Evolutionary conservation across 768 basidiomycete genomes (phyloP).

Genomic region (Russula dissimulans): DNA sequence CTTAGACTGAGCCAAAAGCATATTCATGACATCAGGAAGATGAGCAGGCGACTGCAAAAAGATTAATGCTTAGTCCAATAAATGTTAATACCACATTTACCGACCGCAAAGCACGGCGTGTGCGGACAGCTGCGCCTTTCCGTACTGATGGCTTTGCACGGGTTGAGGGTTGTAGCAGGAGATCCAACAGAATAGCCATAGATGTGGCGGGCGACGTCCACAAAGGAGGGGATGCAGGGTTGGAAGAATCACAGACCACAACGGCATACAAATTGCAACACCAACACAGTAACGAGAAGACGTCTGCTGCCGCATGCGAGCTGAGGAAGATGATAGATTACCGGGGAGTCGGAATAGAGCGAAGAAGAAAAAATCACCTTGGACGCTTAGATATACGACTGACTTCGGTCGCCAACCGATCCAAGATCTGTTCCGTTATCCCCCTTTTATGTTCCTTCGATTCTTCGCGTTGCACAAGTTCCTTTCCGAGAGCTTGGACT

Average conservation of each 20-base stretch:
- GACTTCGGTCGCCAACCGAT: slow-evolving; percentile 67
- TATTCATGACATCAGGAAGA: slow-evolving; percentile 42
- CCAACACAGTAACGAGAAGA: slow-evolving; percentile 69
- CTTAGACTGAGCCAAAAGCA: slow-evolving; percentile 45
- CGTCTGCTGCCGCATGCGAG: slow-evolving; percentile 42
- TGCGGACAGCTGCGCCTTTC: slow-evolving; percentile 49
- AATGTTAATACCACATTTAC: slow-evolving; percentile 28
- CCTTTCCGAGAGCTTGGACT: slow-evolving; percentile 57
- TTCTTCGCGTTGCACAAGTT: slow-evolving; percentile 57
- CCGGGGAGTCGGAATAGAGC: neutral
- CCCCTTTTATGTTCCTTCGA: slow-evolving; percentile 44
- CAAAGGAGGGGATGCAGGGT: slow-evolving; percentile 37
- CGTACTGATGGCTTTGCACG: slow-evolving; percentile 50
- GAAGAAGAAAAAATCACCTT: slow-evolving; percentile 37
- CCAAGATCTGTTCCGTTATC: slow-evolving; percentile 60
- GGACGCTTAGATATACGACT: slow-evolving; percentile 45
- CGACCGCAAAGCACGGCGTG: slow-evolving; percentile 59
- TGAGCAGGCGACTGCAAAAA: slow-evolving; percentile 30
- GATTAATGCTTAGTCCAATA: neutral
- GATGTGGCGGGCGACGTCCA: slow-evolving; percentile 47
- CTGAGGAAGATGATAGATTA: slow-evolving; percentile 6
- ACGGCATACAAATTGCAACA: slow-evolving; percentile 50
- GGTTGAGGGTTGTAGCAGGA: slow-evolving; percentile 42
- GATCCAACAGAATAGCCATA: slow-evolving; percentile 53
- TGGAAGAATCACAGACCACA: slow-evolving; percentile 36